phyloP scores from a whole-genome alignment of 345 rosid species.

The Trapa incisa region DNA sequence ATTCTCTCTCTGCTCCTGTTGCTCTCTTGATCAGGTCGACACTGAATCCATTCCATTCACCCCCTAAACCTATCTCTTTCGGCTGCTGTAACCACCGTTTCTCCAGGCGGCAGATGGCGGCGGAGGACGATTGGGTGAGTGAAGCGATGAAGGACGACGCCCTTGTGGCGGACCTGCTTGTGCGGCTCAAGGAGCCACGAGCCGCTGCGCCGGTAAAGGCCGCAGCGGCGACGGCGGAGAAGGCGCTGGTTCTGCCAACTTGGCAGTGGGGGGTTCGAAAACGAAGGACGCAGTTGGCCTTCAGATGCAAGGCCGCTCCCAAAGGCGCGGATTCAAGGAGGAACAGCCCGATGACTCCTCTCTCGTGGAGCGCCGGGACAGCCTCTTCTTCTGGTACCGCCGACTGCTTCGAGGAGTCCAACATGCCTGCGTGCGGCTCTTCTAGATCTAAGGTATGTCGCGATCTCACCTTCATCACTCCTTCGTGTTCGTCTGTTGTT shows the following conservation, averaged over 20 bases:
- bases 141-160: constrained; percentile 34
- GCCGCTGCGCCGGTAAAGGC: constrained; percentile 14
- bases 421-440: constrained; percentile 27
- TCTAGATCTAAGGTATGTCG: constrained; percentile 40
- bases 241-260: constrained; percentile 11
- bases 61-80: neutral
- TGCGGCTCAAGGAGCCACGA: constrained; percentile 19
- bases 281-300: constrained; percentile 32
- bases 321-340: constrained; percentile 39
- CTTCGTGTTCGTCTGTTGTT: neutral
- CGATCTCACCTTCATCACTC: neutral
- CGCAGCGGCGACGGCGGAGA: neutral
- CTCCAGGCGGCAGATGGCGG: constrained; percentile 7
- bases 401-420: constrained; percentile 52
- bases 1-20: no score
- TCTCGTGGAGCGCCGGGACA: constrained; percentile 51
- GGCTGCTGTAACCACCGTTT: neutral
- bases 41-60: neutral
- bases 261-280: constrained; percentile 48
- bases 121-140: constrained; percentile 28
- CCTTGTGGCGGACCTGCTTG: constrained; percentile 27
- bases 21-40: constrained; percentile 1
- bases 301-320: constrained; percentile 23
- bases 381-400: constrained; percentile 48
- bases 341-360: constrained; percentile 58